These are phyloP conservation scores for Straminergon stramineum DNA, from an alignment of 225 moss, liverwort and hornwort genomes.

Conservation along the genomic window DNA sequence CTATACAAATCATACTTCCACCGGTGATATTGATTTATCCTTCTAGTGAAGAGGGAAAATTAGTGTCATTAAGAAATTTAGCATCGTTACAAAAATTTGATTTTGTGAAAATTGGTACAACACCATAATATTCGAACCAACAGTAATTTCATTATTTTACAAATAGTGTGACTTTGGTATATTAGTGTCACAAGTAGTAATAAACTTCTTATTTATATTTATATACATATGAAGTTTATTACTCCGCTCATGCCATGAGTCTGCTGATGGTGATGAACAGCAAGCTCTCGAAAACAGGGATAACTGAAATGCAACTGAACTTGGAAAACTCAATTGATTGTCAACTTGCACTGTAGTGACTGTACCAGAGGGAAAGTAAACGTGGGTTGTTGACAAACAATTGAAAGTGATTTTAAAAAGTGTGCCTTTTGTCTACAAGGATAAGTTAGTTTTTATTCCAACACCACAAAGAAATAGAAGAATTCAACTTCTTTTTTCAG, in stretches of 20 bases:
- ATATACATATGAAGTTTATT: no score
- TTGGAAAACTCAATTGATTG: not conserved
- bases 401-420: not conserved
- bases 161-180: not conserved
- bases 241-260: not conserved
- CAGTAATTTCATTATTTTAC: not conserved
- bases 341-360: not conserved
- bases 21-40: not conserved
- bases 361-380: no score
- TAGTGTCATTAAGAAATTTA: not conserved
- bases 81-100: not conserved
- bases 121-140: accelerated
- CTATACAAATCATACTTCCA: not conserved
- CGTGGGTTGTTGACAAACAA: not conserved
- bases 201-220: no score
- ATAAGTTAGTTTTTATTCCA: not conserved
- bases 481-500: not conserved
- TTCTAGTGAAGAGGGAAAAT: no score
- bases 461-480: not conserved
- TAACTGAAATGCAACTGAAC: not conserved
- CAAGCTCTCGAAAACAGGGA: not conserved
- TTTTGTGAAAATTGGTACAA: not conserved
- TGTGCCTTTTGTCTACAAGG: not conserved
- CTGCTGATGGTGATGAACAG: not conserved
- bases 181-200: not conserved